Conservation (phyloP, 192 early-diverging fungal species). For the Rhizophagus clarus region DNA sequence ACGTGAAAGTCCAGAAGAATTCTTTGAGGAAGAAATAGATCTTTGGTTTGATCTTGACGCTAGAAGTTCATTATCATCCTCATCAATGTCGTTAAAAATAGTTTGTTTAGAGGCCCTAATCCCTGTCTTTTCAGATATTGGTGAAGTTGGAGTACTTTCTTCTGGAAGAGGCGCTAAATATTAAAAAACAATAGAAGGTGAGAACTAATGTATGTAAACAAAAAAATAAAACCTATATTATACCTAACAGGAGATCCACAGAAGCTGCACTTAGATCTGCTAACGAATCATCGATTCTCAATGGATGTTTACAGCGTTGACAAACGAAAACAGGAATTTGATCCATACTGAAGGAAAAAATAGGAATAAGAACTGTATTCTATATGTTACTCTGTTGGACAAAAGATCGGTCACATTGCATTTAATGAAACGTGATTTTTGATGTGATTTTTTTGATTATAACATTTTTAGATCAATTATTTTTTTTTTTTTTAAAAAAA, state of each 20-base stretch:
- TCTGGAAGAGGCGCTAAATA: not conserved
- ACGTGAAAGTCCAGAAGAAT: not conserved
- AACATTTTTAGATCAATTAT: too few relatives aligned
- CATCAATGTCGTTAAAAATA: not conserved
- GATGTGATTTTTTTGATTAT: too few relatives aligned
- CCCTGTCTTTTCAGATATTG: too few relatives aligned
- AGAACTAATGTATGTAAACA: not conserved
- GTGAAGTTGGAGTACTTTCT: not conserved
- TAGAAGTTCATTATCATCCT: not conserved
- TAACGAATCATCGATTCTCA: slow-evolving; percentile 66
- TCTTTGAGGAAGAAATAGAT: not conserved
- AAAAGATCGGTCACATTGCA: too few relatives aligned
- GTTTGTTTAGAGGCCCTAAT: not conserved
- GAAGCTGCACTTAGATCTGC: slow-evolving; percentile 52
- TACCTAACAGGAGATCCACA: slow-evolving; percentile 59
- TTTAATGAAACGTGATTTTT: too few relatives aligned
- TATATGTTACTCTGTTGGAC: too few relatives aligned
- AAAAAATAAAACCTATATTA: not conserved
- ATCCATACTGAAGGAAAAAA: not conserved
- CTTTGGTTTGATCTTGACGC: not conserved
- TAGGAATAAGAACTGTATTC: too few relatives aligned
- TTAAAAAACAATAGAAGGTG: not conserved
- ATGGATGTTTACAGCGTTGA: slow-evolving; percentile 63
- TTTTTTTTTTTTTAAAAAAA: too few relatives aligned
- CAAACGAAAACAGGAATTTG: slow-evolving; percentile 43